Evolutionary conservation across 2,329 filamentous ascomycete genomes (phyloP).

Genomic region (Penicillium psychrosexuale): DNA sequence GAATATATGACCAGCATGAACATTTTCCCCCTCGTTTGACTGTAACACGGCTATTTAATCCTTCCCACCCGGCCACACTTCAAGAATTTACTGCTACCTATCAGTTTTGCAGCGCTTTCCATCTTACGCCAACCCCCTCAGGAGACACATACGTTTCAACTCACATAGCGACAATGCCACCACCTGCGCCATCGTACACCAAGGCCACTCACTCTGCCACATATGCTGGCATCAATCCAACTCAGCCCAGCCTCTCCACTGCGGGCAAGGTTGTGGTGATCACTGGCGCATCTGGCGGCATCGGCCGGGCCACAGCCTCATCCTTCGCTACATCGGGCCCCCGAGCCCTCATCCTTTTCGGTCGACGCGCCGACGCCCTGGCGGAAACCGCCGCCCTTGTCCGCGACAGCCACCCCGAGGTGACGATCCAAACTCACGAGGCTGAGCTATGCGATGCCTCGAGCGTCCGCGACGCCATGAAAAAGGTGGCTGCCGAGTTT

Average conservation of each 20-base stretch:
- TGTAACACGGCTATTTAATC: no score
- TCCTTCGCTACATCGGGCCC: conserved; percentile 13
- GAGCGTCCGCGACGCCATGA: not conserved
- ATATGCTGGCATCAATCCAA: conserved; percentile 12
- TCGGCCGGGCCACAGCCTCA: conserved; percentile 15
- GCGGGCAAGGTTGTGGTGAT: conserved; percentile 13
- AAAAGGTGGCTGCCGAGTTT: conserved; percentile 9
- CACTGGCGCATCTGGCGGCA: conserved; percentile 14
- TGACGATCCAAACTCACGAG: conserved; percentile 1
- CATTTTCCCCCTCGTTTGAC: no score
- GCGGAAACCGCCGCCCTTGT: not conserved
- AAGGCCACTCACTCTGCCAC: conserved; percentile 8
- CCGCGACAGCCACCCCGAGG: not conserved
- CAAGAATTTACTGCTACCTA: no score
- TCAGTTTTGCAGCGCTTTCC: no score
- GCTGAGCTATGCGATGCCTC: conserved; percentile 2
- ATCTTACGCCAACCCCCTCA: no score
- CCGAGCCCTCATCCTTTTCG: conserved; percentile 14
- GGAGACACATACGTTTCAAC: no score
- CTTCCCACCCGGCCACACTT: no score
- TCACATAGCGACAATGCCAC: not conserved
- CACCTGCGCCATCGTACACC: not conserved
- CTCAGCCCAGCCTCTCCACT: conserved; percentile 11
- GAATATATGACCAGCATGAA: no score
- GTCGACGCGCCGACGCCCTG: conserved; percentile 9